Base-by-base conservation (phyloP, 768 basidiomycete species). In the Gymnopilus dilepis region DNA sequence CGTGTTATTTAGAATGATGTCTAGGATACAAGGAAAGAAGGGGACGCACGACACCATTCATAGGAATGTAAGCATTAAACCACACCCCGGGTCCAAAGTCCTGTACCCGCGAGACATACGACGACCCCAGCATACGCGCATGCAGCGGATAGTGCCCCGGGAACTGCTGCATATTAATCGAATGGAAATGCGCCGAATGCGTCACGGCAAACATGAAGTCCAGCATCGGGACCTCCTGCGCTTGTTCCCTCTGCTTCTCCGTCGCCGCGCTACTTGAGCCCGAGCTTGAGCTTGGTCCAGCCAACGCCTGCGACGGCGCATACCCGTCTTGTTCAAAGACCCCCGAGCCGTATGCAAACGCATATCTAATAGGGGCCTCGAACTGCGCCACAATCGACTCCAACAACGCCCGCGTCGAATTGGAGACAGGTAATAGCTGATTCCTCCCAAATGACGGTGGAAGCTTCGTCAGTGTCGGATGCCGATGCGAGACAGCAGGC, bases 151-250 rank as follows among this genome's bases (percentile, higher is more conserved):
- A 99, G 76, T 99, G 97, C 7, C 85, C 81, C 0, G 97, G 95
- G 70, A 90, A 84, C 74, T 96, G 94, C 52, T 90, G 84, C 86
- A 99, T 89, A 74, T 99, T 99, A 74, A 95, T 92, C 28, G 89
- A 92, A 74, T 99, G 97, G 81, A 96, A 99, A 70, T 97, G 94
- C 12, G 84, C 85, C 0, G 97, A 83, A 67, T 97, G 95, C 1
- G 94, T 93, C 45, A 98, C 97, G 0, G 95, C 96, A 73, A 99
- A 94, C 74, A 99, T 86, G 69, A 99, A 97, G 76, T 99, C 97
- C 21, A 98, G 84, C 91, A 99, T 93, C 0, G 95, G 95, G 37
- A 69, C 73, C 17, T 78, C 74, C 12, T 68, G 69, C 21, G 71
- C 70, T 50, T 67, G 19, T 9, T 70, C 68, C 61, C 74, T 63